phyloP scores from a whole-genome alignment of 2,329 filamentous ascomycete genomes.

The Fusarium sp. region DNA sequence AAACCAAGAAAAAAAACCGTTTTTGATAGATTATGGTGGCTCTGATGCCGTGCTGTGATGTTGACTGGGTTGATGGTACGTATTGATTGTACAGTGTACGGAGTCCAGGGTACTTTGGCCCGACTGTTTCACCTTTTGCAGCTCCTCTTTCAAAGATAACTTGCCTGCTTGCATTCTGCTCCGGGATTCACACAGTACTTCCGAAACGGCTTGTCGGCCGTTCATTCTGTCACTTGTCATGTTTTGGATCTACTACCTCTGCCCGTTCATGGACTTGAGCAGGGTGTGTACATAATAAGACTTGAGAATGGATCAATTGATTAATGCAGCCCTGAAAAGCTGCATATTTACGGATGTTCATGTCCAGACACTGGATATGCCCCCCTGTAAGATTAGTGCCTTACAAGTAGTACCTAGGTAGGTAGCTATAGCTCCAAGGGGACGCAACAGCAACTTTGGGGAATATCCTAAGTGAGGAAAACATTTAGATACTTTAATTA shows the following conservation, averaged over 20 bases:
- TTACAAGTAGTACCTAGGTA: too few species aligned
- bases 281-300: conserved; percentile 6
- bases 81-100: neutral
- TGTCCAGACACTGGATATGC: neutral
- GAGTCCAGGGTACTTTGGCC: too few species aligned
- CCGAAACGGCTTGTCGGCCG: neutral
- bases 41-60: neutral
- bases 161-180: neutral
- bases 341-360: conserved; percentile 11
- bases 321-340: conserved; percentile 9
- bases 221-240: neutral
- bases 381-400: neutral
- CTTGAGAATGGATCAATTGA: conserved; percentile 7
- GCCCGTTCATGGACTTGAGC: neutral
- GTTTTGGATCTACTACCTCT: neutral
- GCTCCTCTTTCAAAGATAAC: neutral
- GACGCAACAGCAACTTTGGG: neutral
- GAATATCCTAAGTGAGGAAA: neutral
- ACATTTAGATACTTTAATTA: neutral
- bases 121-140: neutral
- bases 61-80: neutral
- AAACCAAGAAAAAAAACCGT: neutral
- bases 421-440: neutral
- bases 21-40: neutral
- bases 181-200: neutral